Evolutionary conservation across 1,139 yeast genomes (phyloP).

Genomic region (Pichia sp.): DNA sequence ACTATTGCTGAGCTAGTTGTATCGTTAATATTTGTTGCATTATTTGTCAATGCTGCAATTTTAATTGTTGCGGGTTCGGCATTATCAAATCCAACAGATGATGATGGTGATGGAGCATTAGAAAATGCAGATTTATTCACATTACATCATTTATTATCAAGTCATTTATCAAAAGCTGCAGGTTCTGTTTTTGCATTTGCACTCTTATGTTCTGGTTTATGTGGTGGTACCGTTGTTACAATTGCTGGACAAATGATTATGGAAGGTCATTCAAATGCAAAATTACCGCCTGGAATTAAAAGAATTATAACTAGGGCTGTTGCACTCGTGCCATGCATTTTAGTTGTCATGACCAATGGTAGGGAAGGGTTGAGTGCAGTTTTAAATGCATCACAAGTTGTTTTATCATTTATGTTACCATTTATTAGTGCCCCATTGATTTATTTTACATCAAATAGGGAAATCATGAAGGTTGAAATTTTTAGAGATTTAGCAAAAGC

Average conservation of each 20-base stretch:
- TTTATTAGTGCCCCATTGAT: constrained; percentile 74
- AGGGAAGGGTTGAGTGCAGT: constrained; percentile 78
- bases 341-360: constrained; percentile 73
- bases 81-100: constrained; percentile 58
- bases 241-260: constrained; percentile 95
- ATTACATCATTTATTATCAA: constrained; percentile 66
- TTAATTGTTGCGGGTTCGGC: constrained; percentile 84
- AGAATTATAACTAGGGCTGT: constrained; percentile 75
- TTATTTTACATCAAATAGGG: constrained; percentile 57
- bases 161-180: constrained; percentile 80
- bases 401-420: constrained; percentile 76
- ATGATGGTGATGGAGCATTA: constrained; percentile 41
- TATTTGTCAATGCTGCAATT: constrained; percentile 80
- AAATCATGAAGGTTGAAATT: constrained; percentile 61
- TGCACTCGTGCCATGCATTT: constrained; percentile 83
- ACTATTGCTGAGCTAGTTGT: constrained; percentile 72
- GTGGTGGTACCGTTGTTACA: constrained; percentile 97
- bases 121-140: constrained; percentile 73
- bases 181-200: constrained; percentile 92
- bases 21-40: constrained; percentile 71
- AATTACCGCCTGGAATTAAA: constrained; percentile 79
- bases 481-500: constrained; percentile 12
- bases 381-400: constrained; percentile 83
- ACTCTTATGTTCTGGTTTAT: constrained; percentile 88
- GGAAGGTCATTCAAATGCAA: constrained; percentile 87